Evolutionary conservation across 805 yeast genomes (phyloP), one percentile per base, ranked within the genome.

Genomic region (Sugiyamaella qingdaonensis): DNA sequence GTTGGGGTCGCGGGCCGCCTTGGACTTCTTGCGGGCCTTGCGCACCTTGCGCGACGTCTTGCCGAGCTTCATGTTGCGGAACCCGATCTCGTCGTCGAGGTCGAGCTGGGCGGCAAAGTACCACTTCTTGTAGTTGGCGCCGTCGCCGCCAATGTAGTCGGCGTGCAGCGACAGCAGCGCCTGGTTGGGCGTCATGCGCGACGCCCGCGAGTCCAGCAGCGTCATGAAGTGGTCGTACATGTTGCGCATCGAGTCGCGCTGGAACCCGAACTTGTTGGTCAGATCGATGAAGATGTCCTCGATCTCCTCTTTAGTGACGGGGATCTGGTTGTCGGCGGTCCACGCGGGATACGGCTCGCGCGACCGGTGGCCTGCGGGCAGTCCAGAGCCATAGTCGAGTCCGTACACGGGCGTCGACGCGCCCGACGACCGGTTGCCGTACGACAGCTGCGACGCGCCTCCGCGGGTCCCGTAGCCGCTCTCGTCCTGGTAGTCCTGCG

Each of bases 291-390:
- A 86, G 8, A 87, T 79, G 3, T 68, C 73, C 54, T 71, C 70
- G n/a, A 91, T 85, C 58, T 81, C 85, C 36, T 73, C 78, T 58
- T 80, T 78, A 48, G 86, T 77, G 45, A 94, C 78, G 8, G 97
- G 96, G 19, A 85, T 87, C 67, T 84, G 78, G 54, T 75, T 91
- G 71, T 94, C 98, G 46, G 95, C 95, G 24, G 97, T 88, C 99
- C 99, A 94, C 49, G 99, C 98, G 43, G 99, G 99, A 70, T 92
- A 94, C 33, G 99, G 99, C 70, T 94, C 94, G 44, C 90, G 82
- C 63, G 95, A 64, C 36, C 68, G 61, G 27, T 57, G 58, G 14
- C 63, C 78, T 73, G 85, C 62, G 77, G 84, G 73, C 27, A 39
- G 42, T 65, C 87, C 58, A 44, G 46, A 45, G 36, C 53, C 57